phyloP scores from a whole-genome alignment of 768 basidiomycete genomes.

The Heimioporus sp. region DNA sequence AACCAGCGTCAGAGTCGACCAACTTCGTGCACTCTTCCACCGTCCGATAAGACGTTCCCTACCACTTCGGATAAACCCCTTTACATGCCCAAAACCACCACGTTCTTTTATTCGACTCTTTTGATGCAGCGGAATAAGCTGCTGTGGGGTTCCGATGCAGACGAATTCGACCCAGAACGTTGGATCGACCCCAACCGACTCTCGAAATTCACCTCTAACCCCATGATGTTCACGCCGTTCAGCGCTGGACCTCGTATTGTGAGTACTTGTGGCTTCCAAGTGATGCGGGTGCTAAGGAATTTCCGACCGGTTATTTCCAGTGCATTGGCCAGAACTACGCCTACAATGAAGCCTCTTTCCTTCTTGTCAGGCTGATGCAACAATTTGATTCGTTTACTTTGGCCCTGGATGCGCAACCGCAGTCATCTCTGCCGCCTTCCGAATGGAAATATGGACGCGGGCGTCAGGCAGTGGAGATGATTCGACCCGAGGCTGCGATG shows the following conservation, averaged over 20 bases:
- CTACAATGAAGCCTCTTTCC: conserved; percentile 73
- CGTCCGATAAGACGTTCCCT: conserved; percentile 47
- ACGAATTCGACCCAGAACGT: conserved; percentile 75
- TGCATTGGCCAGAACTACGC: conserved; percentile 75
- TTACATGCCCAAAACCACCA: conserved; percentile 58
- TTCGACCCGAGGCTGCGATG: conserved; percentile 63
- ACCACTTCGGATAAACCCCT: conserved; percentile 38
- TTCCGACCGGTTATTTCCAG: conserved; percentile 33
- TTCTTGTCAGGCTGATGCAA: conserved; percentile 67
- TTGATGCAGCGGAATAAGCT: conserved; percentile 64
- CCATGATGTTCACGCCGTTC: conserved; percentile 72
- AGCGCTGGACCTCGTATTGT: conserved; percentile 65
- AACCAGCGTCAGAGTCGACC: conserved; percentile 62
- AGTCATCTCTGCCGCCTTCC: conserved; percentile 56
- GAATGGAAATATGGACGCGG: conserved; percentile 48
- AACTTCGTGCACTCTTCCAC: conserved; percentile 48
- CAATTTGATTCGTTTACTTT: conserved; percentile 59
- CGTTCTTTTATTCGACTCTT: conserved; percentile 58
- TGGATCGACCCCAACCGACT: conserved; percentile 66
- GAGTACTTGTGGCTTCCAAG: conserved; percentile 17
- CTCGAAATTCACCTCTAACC: conserved; percentile 50
- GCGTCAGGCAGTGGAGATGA: conserved; percentile 52
- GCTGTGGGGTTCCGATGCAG: conserved; percentile 75
- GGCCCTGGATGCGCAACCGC: conserved; percentile 59
- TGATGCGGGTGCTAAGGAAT: conserved; percentile 7